phyloP scores from a whole-genome alignment of 805 yeast species.

The Komagataella kurtzmanii region DNA sequence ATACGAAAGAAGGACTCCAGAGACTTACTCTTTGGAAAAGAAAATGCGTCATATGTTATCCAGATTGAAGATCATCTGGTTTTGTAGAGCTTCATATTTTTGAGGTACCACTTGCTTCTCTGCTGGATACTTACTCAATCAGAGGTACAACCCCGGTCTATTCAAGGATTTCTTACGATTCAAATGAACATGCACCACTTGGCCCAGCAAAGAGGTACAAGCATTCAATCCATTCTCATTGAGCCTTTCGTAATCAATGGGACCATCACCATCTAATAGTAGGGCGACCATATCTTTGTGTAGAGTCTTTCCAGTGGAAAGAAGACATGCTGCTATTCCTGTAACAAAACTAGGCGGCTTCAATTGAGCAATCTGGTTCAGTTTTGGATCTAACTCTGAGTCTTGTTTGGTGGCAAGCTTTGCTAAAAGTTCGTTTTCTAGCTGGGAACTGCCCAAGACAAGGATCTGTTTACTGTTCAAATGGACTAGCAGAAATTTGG shows the following conservation, averaged over 20 bases:
- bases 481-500: conserved; percentile 6
- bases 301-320: conserved; percentile 14
- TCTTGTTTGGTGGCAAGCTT: conserved; percentile 3
- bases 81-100: neutral
- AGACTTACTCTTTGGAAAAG: no score
- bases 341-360: conserved; percentile 36
- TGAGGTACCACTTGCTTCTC: neutral
- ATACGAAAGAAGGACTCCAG: neutral
- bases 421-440: conserved; percentile 7
- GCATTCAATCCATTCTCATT: conserved; percentile 21
- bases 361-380: conserved; percentile 19
- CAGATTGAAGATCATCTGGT: neutral
- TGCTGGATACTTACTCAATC: neutral
- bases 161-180: neutral
- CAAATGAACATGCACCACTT: neutral
- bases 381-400: neutral
- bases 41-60: no score
- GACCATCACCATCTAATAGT: conserved; percentile 32
- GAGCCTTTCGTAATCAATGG: conserved; percentile 29
- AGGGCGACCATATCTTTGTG: conserved; percentile 7
- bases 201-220: conserved; percentile 9
- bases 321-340: conserved; percentile 27
- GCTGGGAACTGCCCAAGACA: conserved; percentile 12
- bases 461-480: conserved; percentile 6
- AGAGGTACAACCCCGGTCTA: neutral